Evolutionary conservation across 495 filamentous ascomycete species (phyloP), one percentile per base, ranked within the genome.

Genomic region (Tetracladium marchalianum): DNA sequence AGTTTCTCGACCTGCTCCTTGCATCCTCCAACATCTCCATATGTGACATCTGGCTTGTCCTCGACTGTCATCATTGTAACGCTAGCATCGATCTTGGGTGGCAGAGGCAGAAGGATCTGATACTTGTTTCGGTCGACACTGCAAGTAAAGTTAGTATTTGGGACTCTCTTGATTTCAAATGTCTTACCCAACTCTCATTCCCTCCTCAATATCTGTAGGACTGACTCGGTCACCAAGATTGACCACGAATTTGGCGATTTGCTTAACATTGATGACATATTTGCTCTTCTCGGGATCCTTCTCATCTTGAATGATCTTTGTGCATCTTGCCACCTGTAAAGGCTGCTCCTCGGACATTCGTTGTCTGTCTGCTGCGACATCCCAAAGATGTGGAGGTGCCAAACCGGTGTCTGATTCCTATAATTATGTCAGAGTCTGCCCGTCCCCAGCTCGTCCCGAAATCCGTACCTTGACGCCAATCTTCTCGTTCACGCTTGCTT

Each of bases 11-110:
- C 95, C 62, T 98, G 92, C 63, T 98, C 92, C 68, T 98, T 98
- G 78, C 90, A 96, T 47, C 92, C 92, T 58, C 92, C 92, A 13
- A 98, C 93, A 69, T 98, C 92, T 51, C 92, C 90, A 61, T 98
- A 98, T 51, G 92, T 98, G 42, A 98, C 92, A 65, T 98, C 92
- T 11, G 92, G 92, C 74, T 98, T 98, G 66, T 98, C 92, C 71
- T 98, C 92, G 44, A 98, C 92, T 12, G 92, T 96, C 92, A 98
- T 98, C 92, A 98, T 98, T 41, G 92, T 98, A 54, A 98, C 92
- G 54, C 85, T 92, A 42, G 92, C 90, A 61, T 98, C 92, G 76
- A 98, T 98, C 73, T 97, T 98, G 10, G 92, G 92, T 18, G 92
- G 92, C n/a, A 98, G 75, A 39, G 92, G 92, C 16, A 98, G 73